These are phyloP conservation scores for Claviceps sp. DNA, from an alignment of 2,329 filamentous ascomycete genomes.

Conservation along the genomic window DNA sequence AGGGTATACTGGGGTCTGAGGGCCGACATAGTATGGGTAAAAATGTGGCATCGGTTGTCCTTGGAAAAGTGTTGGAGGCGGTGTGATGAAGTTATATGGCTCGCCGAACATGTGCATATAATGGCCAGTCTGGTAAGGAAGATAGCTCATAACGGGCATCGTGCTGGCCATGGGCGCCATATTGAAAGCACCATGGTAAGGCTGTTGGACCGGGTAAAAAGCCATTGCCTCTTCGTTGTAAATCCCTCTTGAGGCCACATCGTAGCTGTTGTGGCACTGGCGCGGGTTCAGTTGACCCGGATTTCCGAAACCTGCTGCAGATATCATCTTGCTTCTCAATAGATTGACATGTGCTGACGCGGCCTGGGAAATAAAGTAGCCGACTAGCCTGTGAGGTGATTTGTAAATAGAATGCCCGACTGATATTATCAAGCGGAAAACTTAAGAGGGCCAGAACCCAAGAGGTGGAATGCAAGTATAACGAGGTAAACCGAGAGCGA, in stretches of 20 bases:
- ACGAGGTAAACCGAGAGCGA: no score
- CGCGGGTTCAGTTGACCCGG: background rate
- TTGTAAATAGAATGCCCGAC: no score
- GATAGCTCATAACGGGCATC: conserved; percentile 28
- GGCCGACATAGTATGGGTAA: no score
- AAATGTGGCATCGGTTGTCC: no score
- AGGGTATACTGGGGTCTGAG: no score
- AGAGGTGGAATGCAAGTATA: no score
- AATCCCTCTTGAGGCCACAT: background rate
- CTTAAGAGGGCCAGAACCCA: no score
- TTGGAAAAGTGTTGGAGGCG: conserved; percentile 4
- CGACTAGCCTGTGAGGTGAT: background rate
- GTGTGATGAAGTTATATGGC: conserved; percentile 20
- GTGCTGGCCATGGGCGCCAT: conserved; percentile 32
- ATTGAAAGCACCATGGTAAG: conserved; percentile 26
- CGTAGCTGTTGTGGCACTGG: background rate
- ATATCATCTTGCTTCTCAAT: background rate
- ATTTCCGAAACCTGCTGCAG: background rate
- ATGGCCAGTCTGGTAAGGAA: conserved; percentile 16
- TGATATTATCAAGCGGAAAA: no score
- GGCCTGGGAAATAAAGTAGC: background rate
- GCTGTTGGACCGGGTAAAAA: conserved; percentile 12
- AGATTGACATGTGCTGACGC: background rate
- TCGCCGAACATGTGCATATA: conserved; percentile 20
- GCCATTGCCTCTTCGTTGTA: conserved; percentile 28